Conservation (phyloP, 2,329 filamentous ascomycete species). For the Sordariomycetes sp. region DNA sequence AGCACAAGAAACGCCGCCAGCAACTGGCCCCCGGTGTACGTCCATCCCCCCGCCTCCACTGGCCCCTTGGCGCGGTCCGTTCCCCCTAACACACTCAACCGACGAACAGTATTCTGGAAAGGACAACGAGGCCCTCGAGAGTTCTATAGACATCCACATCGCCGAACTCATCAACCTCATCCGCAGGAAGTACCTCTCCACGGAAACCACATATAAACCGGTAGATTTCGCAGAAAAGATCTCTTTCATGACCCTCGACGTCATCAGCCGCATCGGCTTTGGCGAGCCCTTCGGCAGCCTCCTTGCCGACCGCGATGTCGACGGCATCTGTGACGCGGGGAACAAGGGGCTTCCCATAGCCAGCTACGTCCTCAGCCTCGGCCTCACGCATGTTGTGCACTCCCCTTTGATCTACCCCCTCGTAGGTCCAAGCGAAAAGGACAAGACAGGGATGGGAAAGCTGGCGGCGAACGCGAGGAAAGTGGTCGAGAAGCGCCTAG, state of each 20-base stretch:
- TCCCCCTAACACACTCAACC: background rate
- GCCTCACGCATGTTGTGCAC: constrained; percentile 23
- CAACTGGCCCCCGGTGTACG: constrained; percentile 36
- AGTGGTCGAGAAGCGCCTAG: constrained; percentile 9
- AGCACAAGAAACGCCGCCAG: constrained; percentile 24
- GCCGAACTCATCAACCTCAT: constrained; percentile 28
- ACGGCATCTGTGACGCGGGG: constrained; percentile 29
- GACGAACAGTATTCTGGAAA: constrained; percentile 29
- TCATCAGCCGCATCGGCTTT: constrained; percentile 37
- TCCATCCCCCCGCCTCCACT: constrained; percentile 5
- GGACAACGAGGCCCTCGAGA: constrained; percentile 33
- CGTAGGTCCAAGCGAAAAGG: constrained; percentile 24
- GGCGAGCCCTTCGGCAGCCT: constrained; percentile 32
- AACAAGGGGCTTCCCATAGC: constrained; percentile 26
- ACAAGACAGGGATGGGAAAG: constrained; percentile 22
- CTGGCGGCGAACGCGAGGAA: constrained; percentile 26
- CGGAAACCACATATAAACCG: constrained; percentile 19
- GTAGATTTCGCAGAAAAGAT: constrained; percentile 34
- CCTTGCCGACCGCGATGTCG: constrained; percentile 27
- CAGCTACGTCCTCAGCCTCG: constrained; percentile 25
- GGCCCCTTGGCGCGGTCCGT: background rate
- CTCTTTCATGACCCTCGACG: constrained; percentile 38
- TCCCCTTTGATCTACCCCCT: constrained; percentile 29
- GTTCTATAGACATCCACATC: constrained; percentile 32
- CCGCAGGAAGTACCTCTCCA: constrained; percentile 20